Evolutionary conservation across 2,329 filamentous ascomycete genomes (phyloP).

Genomic region (Ophioceras dolichostomum): DNA sequence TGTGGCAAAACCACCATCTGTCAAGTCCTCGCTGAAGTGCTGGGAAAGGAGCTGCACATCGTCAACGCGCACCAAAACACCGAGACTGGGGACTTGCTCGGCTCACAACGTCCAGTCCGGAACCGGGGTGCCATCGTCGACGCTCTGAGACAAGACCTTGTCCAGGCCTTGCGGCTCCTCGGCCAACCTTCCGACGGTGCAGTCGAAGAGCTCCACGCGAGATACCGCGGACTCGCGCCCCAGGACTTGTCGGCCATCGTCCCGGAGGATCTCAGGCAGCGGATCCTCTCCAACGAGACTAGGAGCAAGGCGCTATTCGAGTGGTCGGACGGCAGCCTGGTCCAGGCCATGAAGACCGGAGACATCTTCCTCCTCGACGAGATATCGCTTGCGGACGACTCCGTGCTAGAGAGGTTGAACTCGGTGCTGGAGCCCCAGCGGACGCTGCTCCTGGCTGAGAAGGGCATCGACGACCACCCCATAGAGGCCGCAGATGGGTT

Average conservation of each 20-base stretch:
- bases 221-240: constrained; percentile 41
- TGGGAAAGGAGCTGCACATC: constrained; percentile 65
- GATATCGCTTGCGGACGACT: constrained; percentile 95
- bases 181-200: constrained; percentile 22
- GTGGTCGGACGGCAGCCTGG: constrained; percentile 89
- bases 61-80: constrained; percentile 98
- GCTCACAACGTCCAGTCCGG: constrained; percentile 81
- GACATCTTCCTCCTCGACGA: constrained; percentile 92
- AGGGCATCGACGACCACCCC: constrained; percentile 73
- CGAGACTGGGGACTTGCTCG: constrained; percentile 93
- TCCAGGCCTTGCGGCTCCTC: constrained; percentile 27
- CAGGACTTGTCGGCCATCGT: constrained; percentile 30
- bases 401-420: constrained; percentile 89
- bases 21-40: constrained; percentile 76
- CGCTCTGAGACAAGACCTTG: constrained; percentile 50
- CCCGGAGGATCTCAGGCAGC: constrained; percentile 33
- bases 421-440: constrained; percentile 86
- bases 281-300: constrained; percentile 33
- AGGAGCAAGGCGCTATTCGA: constrained; percentile 83
- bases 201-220: constrained; percentile 42
- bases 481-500: constrained; percentile 68
- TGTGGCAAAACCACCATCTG: constrained; percentile 97
- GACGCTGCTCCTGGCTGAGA: constrained; percentile 83
- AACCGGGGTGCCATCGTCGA: constrained; percentile 67
- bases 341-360: constrained; percentile 84